Evolutionary conservation across 345 rosid genomes (phyloP).

Genomic region (Syzygium oleosum): DNA sequence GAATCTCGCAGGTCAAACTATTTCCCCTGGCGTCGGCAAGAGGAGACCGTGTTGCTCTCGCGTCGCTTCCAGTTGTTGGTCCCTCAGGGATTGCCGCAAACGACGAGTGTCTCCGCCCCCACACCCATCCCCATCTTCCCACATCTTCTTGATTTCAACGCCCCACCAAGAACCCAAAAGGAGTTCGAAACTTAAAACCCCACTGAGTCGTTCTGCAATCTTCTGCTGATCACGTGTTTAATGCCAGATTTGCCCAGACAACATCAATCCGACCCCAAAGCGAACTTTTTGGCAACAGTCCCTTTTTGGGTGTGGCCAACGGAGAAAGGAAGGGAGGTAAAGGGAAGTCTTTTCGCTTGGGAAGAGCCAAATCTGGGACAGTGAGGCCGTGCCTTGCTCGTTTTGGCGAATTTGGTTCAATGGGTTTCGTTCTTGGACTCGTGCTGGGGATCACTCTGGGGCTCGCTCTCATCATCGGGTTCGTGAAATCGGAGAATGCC

Average conservation of each 20-base stretch:
- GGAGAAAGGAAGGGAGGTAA: neutral
- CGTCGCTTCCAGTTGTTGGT: neutral
- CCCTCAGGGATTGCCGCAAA: too few species aligned
- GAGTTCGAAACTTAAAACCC: neutral
- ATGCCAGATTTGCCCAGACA: neutral
- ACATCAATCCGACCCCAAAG: neutral
- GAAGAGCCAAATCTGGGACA: neutral
- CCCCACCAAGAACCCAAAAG: neutral
- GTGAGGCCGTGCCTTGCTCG: neutral
- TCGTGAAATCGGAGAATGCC: conserved; percentile 67
- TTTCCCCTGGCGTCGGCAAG: neutral
- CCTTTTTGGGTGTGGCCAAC: neutral
- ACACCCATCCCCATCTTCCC: neutral
- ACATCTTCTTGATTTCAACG: neutral
- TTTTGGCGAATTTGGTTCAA: neutral
- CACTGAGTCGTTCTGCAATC: neutral
- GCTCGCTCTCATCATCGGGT: conserved; percentile 55
- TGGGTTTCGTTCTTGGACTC: conserved; percentile 66
- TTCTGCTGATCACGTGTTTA: neutral
- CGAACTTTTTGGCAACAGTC: neutral
- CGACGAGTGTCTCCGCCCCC: neutral
- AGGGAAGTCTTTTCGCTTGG: neutral
- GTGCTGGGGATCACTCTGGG: conserved; percentile 63
- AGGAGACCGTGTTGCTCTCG: neutral
- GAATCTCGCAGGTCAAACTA: neutral